Base-by-base conservation (phyloP, 306 rosid genomes). In the Malus domestica region DNA sequence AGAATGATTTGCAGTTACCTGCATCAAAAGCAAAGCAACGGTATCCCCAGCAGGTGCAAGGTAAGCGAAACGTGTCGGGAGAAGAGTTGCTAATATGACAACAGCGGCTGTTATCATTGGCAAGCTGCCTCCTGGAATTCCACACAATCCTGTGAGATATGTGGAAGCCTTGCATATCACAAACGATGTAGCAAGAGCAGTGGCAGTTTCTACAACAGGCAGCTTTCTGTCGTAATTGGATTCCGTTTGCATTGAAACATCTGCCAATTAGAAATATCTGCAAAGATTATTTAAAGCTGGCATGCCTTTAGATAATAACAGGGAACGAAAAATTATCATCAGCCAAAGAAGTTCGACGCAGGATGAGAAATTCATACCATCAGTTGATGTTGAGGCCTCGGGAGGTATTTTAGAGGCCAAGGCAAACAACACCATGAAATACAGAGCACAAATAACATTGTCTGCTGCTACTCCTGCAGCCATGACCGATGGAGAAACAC, bases 41-140 rank as follows among this genome's bases (percentile, higher is more conserved):
- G 85, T 79, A 76, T 90, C 90, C 69, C 86, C 91, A 12, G 88
- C 78, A 52, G 91, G 88, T 68, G 90, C 85, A 57, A 92, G 85
- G 70, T 82, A 82, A 72, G 81, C 82, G 27, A 85, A 74, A 72
- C 84, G 79, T 79, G 68, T 83, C 22, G 96, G 93, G 45, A 87
- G 73, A 78, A 84, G 16, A 52, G 91, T 86, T 20, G 96, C 96
- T 76, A 90, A 75, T 70, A 88, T 72, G 79, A 33, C 90, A 40
- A 84, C 84, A 77, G 85, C 66, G 16, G 89, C 92, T 45, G 97
- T 90, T 76, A 86, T 75, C 27, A 40, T 86, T 19, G 93, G 92
- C 63, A 92, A 86, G 54, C 27, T 86, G 42, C 87, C 92, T 67
- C 97, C 93, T 84, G 70, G 85, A 52, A 90, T 80, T 72, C 89